Evolutionary conservation across 164 flowering plant species (phyloP).

Genomic region (Brasenia schreberi): DNA sequence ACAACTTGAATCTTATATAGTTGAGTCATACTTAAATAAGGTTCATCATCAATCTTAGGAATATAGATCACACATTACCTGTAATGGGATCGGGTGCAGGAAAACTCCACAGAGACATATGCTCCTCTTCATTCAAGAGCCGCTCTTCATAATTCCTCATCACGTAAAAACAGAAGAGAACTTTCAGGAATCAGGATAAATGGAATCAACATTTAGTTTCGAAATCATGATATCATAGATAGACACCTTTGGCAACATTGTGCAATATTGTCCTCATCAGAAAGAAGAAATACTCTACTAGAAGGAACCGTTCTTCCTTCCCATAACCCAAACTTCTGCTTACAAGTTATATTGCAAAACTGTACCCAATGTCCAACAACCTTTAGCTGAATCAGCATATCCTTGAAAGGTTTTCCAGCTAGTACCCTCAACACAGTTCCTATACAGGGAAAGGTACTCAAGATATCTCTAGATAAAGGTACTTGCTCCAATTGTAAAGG

Average conservation of each 20-base stretch:
- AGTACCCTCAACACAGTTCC: conserved; percentile 62
- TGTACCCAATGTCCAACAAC: conserved; percentile 54
- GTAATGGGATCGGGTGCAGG: conserved; percentile 49
- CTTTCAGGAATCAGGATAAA: neutral
- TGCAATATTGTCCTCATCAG: conserved; percentile 32
- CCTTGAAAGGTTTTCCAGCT: conserved; percentile 20
- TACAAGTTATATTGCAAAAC: conserved; percentile 28
- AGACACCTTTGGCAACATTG: conserved; percentile 32
- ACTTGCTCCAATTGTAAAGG: conserved; percentile 43
- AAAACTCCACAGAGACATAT: conserved; percentile 50
- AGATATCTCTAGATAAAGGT: conserved; percentile 38
- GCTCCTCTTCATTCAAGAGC: conserved; percentile 18
- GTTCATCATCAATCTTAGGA: neutral
- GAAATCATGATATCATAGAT: neutral
- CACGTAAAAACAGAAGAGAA: neutral
- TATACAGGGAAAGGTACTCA: conserved; percentile 49
- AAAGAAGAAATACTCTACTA: conserved; percentile 36
- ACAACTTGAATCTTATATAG: neutral
- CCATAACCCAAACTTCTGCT: conserved; percentile 49
- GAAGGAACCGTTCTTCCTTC: conserved; percentile 32
- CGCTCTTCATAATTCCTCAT: conserved; percentile 31
- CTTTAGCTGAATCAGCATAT: conserved; percentile 23
- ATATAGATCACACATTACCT: conserved; percentile 17
- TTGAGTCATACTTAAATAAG: neutral
- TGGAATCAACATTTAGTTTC: neutral